These are phyloP conservation scores for Cercospora sojina DNA, from an alignment of 2,329 filamentous ascomycete species.

Conservation along the genomic window DNA sequence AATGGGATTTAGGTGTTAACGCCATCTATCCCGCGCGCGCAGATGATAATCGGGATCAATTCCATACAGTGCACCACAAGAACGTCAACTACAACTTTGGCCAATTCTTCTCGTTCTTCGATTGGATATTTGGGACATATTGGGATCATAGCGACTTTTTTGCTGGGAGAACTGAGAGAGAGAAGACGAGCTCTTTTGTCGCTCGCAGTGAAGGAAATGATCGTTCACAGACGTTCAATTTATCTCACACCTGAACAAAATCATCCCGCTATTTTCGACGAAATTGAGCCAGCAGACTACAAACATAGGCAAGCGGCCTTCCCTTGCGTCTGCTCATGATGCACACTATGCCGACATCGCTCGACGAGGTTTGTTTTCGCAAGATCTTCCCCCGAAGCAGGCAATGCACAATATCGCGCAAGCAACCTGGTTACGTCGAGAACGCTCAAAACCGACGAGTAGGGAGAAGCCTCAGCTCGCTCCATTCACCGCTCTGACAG, in stretches of 20 bases:
- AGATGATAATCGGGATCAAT: not conserved
- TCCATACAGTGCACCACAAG: not conserved
- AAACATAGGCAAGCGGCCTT: not conserved
- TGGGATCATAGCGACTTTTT: not conserved
- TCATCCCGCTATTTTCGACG: not conserved
- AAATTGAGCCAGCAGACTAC: not conserved
- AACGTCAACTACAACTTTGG: constrained; percentile 4
- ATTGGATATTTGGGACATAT: not conserved
- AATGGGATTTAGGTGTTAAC: too few relatives aligned
- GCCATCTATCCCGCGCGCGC: too few relatives aligned
- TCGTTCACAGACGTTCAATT: not conserved
- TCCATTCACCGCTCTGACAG: not conserved
- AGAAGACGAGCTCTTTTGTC: not conserved
- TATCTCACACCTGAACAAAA: not conserved
- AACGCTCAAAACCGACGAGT: not conserved
- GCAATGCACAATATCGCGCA: not conserved
- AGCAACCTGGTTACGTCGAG: not conserved
- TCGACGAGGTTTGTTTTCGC: not conserved
- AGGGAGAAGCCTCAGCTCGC: not conserved
- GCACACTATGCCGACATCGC: not conserved
- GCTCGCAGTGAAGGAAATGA: not conserved
- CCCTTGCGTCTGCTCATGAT: not conserved
- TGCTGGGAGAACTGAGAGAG: not conserved
- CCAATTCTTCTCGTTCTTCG: not conserved
- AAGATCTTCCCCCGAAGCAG: not conserved